A percentile compares a stretch with the other conserved stretches of the same genome.
These are phyloP conservation scores for Hyphopichia homilentoma DNA, from an alignment of 805 yeast species.

Conservation along the genomic window DNA sequence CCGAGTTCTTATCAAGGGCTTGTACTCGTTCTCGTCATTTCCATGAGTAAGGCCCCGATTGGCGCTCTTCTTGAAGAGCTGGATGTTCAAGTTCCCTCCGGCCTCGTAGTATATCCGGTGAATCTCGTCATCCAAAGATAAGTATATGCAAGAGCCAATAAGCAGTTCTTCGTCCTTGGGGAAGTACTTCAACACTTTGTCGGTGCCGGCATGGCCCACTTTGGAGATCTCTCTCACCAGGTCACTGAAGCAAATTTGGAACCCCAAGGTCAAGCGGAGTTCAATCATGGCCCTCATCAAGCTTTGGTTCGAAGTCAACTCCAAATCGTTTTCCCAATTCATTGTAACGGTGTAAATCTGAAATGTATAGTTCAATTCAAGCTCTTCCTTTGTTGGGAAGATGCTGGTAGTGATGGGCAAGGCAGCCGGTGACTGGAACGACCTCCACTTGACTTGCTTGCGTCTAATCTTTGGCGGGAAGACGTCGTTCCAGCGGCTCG, in stretches of 20 bases:
- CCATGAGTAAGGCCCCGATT: not conserved
- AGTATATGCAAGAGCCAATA: slow-evolving; percentile 62
- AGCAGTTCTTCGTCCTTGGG: slow-evolving; percentile 35
- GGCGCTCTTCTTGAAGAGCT: slow-evolving; percentile 47
- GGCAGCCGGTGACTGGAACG: slow-evolving; percentile 90
- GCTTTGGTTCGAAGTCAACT: slow-evolving; percentile 49
- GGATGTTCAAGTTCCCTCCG: slow-evolving; percentile 73
- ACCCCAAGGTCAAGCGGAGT: slow-evolving; percentile 77
- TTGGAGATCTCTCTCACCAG: slow-evolving; percentile 57
- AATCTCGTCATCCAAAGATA: slow-evolving; percentile 77
- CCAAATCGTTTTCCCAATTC: slow-evolving; percentile 53
- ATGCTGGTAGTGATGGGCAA: slow-evolving; percentile 77
- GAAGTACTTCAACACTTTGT: slow-evolving; percentile 53
- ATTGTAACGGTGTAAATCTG: slow-evolving; percentile 78
- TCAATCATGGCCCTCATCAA: slow-evolving; percentile 85
- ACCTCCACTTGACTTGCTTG: slow-evolving; percentile 83
- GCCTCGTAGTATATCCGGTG: slow-evolving; percentile 77
- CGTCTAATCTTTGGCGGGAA: slow-evolving; percentile 70
- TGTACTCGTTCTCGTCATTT: slow-evolving; percentile 8
- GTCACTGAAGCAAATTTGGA: slow-evolving; percentile 81
- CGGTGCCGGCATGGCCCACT: slow-evolving; percentile 52
- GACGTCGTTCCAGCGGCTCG: slow-evolving; percentile 89
- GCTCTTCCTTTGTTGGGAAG: slow-evolving; percentile 69
- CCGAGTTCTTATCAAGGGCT: slow-evolving; percentile 64
- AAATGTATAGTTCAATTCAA: slow-evolving; percentile 69